phyloP scores from a whole-genome alignment of 2,329 filamentous ascomycete species.

The Beauveria australis region DNA sequence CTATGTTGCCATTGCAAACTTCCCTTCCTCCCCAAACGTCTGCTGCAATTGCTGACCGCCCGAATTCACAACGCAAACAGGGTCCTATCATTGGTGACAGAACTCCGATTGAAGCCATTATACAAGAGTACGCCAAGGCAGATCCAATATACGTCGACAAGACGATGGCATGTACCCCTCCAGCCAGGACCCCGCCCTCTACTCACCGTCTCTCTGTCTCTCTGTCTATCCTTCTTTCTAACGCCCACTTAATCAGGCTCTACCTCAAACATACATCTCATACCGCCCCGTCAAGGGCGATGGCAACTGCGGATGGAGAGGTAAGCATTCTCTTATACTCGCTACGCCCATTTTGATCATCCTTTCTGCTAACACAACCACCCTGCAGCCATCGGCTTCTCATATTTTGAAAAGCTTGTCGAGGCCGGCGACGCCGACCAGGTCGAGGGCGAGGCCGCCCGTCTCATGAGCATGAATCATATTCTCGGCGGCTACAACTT shows the following conservation, averaged over 20 bases:
- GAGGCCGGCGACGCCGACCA: conserved; percentile 55
- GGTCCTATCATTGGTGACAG: conserved; percentile 76
- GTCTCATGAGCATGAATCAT: conserved; percentile 63
- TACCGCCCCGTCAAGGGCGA: conserved; percentile 86
- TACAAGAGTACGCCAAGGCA: conserved; percentile 79
- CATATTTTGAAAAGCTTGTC: conserved; percentile 82
- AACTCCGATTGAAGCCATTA: conserved; percentile 67
- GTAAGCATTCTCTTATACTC: conserved; percentile 45
- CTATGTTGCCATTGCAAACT: background rate
- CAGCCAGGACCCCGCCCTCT: background rate
- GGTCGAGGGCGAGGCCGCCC: conserved; percentile 61
- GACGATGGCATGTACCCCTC: conserved; percentile 60
- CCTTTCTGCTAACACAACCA: background rate
- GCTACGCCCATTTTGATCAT: background rate
- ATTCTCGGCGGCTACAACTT: conserved; percentile 67
- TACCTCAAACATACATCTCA: conserved; percentile 77
- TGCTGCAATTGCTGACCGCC: background rate
- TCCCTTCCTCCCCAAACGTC: background rate
- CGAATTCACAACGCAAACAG: conserved; percentile 36
- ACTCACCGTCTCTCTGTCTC: background rate
- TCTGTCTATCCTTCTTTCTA: background rate
- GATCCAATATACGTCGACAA: conserved; percentile 81
- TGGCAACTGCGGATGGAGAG: conserved; percentile 96
- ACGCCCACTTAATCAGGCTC: conserved; percentile 42
- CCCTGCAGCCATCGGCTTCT: conserved; percentile 72